These are phyloP conservation scores for Jacaranda copaia DNA, from an alignment of 257 asterid genomes.

Conservation along the genomic window DNA sequence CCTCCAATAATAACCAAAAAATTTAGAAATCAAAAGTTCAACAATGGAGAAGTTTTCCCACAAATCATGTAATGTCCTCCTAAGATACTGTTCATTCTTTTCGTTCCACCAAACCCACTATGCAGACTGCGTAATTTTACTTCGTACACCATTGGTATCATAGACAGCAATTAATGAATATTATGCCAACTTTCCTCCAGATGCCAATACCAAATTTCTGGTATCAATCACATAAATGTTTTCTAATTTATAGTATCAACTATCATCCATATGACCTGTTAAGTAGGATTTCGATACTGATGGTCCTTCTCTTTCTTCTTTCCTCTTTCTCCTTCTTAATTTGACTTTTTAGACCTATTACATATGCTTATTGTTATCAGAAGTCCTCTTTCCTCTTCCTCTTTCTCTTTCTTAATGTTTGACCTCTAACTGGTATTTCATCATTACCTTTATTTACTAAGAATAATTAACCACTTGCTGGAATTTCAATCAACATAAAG, in stretches of 20 bases:
- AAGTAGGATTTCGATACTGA: not conserved
- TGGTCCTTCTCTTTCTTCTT: not conserved
- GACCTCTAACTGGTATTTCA: not conserved
- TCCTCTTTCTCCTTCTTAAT: not conserved
- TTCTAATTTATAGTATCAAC: not conserved
- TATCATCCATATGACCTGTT: not conserved
- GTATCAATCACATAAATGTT: not conserved
- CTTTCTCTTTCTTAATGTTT: not conserved
- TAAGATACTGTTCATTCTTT: not conserved
- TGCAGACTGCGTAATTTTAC: not conserved
- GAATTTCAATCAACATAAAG: not conserved
- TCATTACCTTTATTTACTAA: not conserved
- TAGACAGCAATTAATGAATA: not conserved
- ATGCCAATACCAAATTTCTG: not conserved
- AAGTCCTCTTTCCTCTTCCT: not conserved
- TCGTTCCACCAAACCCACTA: not conserved
- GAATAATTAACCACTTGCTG: not conserved
- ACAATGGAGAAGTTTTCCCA: not conserved
- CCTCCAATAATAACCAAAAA: not conserved
- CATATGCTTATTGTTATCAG: not conserved
- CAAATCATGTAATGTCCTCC: not conserved
- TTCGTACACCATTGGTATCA: not conserved
- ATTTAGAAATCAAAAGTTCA: not conserved
- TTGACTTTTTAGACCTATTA: not conserved
- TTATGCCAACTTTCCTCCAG: not conserved